A percentile compares a stretch with the other conserved stretches of the same genome.
Conservation (phyloP, 805 yeast species). For the Zygosaccharomyces siamensis region DNA sequence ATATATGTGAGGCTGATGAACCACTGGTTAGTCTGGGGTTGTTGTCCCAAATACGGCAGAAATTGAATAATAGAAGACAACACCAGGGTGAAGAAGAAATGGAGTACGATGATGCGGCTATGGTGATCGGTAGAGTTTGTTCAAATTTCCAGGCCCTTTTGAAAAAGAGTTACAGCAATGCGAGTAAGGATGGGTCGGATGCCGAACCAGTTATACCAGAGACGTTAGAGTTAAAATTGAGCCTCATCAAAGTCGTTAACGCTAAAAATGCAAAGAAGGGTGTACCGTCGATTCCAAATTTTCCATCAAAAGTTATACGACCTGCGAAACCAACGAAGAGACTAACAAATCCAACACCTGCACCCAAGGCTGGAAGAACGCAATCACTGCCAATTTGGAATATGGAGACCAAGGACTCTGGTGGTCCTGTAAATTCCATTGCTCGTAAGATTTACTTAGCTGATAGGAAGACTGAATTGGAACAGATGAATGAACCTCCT, state of each 20-base stretch:
- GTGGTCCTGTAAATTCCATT: conserved; percentile 28
- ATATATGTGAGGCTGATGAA: conserved; percentile 34
- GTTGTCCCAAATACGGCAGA: conserved; percentile 30
- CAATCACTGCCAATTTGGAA: conserved; percentile 42
- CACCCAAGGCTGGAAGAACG: conserved; percentile 45
- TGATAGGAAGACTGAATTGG: conserved; percentile 28
- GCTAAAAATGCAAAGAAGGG: conserved; percentile 10
- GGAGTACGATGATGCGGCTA: conserved; percentile 21
- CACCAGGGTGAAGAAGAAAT: conserved; percentile 18
- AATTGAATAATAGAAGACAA: conserved; percentile 11
- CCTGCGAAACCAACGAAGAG: conserved; percentile 23
- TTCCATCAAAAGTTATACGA: conserved; percentile 11
- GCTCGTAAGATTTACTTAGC: conserved; percentile 35
- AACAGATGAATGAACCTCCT: conserved; percentile 10
- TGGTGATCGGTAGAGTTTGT: conserved; percentile 35
- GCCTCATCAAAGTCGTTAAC: conserved; percentile 28
- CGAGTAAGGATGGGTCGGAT: conserved; percentile 13
- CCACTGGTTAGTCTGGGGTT: conserved; percentile 36
- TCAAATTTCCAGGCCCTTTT: conserved; percentile 34
- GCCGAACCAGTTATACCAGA: conserved; percentile 14
- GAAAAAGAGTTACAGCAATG: conserved; percentile 25
- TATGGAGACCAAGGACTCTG: conserved; percentile 18
- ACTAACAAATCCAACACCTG: conserved; percentile 41
- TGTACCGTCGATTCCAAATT: conserved; percentile 5
- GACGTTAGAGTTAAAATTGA: conserved; percentile 33